A percentile compares a stretch with the other conserved stretches of the same genome.
phyloP scores from a whole-genome alignment of 1,284 basidiomycete species.

The Fomitopsis palustris region DNA sequence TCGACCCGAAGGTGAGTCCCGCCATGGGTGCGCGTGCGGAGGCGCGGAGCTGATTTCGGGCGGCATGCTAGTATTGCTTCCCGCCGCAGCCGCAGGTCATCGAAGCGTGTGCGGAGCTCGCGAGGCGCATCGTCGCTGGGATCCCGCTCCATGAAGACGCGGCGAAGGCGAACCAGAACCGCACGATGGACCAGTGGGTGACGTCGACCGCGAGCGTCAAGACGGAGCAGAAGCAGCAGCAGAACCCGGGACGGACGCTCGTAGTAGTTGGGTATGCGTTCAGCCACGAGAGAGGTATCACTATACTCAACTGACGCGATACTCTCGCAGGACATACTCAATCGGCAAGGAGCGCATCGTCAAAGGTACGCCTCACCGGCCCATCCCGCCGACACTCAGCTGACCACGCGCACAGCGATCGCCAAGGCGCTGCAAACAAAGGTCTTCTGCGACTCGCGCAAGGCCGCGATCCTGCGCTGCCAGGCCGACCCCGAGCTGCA shows the following conservation, averaged over 20 bases:
- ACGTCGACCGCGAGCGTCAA: conserved; percentile 19
- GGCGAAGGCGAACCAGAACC: conserved; percentile 21
- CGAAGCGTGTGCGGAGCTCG: conserved; percentile 85
- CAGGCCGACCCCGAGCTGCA: conserved; percentile 84
- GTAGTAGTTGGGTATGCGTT: conserved; percentile 80
- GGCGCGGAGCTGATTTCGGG: not conserved
- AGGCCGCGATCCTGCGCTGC: conserved; percentile 77
- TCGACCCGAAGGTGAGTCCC: conserved; percentile 74
- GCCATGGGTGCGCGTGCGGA: not conserved
- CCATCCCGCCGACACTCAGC: not conserved
- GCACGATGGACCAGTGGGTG: conserved; percentile 29
- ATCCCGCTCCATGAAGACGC: conserved; percentile 15
- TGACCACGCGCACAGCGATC: conserved; percentile 52
- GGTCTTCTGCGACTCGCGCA: conserved; percentile 87
- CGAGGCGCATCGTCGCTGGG: conserved; percentile 53
- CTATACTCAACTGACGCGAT: not conserved
- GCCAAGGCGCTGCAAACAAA: conserved; percentile 82
- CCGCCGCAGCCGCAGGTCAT: conserved; percentile 93
- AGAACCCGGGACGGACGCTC: conserved; percentile 42
- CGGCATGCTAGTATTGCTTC: conserved; percentile 74
- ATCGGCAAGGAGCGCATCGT: conserved; percentile 98
- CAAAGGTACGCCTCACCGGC: conserved; percentile 56
- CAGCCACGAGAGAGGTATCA: not conserved
- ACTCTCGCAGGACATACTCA: conserved; percentile 75
- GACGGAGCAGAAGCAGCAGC: conserved; percentile 14